Percentiles rank a stretch among this genome's conserved stretches.
Evolutionary conservation across 208 protist species (phyloP).

Genomic region (Wallacemonas sp.): DNA sequence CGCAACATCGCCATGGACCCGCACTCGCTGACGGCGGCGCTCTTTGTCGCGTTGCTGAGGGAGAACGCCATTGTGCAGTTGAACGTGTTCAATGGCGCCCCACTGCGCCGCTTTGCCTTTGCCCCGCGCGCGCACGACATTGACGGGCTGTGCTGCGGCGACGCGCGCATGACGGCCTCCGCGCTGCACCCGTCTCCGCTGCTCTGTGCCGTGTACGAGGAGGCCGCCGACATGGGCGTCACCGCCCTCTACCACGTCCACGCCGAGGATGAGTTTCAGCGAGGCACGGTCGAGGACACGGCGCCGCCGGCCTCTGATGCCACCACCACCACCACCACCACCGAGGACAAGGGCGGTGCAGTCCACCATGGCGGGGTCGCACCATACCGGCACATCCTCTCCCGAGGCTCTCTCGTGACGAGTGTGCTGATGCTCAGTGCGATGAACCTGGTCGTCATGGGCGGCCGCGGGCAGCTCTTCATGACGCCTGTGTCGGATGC

Average conservation of each 20-base stretch:
- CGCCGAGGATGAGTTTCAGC: background rate
- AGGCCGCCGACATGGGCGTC: conserved; percentile 19
- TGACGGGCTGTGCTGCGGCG: conserved; percentile 27
- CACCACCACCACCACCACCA: too few species aligned
- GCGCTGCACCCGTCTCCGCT: background rate
- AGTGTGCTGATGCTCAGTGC: conserved; percentile 38
- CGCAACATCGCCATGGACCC: conserved; percentile 45
- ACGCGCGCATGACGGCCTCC: conserved; percentile 21
- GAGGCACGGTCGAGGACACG: background rate
- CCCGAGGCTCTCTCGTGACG: conserved; percentile 20
- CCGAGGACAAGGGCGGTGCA: too few species aligned
- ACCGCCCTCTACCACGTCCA: conserved; percentile 31
- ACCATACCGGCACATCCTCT: conserved; percentile 34
- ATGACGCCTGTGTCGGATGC: conserved; percentile 41
- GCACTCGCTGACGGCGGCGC: conserved; percentile 18
- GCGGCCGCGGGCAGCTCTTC: conserved; percentile 44
- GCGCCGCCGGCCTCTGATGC: too few species aligned
- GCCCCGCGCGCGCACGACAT: conserved; percentile 38
- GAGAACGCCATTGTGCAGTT: conserved; percentile 68
- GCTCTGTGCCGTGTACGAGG: conserved; percentile 35
- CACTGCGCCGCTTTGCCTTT: conserved; percentile 47
- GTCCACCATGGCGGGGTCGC: background rate
- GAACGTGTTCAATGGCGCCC: conserved; percentile 62
- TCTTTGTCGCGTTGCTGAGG: conserved; percentile 62
- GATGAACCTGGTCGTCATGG: conserved; percentile 53